Evolutionary conservation across 2,329 filamentous ascomycete genomes (phyloP).

Genomic region (Polychaeton citri): DNA sequence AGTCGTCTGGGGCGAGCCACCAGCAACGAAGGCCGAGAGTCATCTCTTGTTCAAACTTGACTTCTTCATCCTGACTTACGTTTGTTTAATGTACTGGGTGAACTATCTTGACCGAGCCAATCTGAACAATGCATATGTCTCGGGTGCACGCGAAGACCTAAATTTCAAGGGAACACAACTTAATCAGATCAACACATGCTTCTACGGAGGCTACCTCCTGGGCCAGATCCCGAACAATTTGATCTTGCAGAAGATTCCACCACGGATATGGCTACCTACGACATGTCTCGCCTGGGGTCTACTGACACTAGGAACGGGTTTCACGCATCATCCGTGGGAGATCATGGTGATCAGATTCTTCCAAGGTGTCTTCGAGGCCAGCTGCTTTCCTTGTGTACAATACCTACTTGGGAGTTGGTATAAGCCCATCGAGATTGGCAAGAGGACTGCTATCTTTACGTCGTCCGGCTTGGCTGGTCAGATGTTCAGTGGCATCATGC

Average conservation of each 20-base stretch:
- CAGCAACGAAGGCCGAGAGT: conserved; percentile 12
- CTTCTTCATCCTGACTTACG: conserved; percentile 22
- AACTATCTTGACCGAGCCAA: conserved; percentile 37
- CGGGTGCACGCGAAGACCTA: conserved; percentile 40
- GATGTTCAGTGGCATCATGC: conserved; percentile 48
- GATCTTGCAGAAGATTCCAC: conserved; percentile 49
- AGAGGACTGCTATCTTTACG: conserved; percentile 48
- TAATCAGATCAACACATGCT: conserved; percentile 26
- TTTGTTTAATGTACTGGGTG: conserved; percentile 26
- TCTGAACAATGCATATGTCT: conserved; percentile 42
- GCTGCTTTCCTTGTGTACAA: conserved; percentile 15
- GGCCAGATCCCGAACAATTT: conserved; percentile 51
- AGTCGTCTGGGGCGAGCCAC: conserved; percentile 14
- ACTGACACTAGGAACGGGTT: conserved; percentile 41
- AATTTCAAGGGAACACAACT: conserved; percentile 36
- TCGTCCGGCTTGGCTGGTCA: conserved; percentile 46
- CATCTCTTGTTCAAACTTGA: conserved; percentile 17
- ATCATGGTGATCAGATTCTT: conserved; percentile 48
- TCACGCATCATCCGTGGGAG: conserved; percentile 35
- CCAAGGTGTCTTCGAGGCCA: conserved; percentile 20
- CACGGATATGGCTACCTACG: conserved; percentile 37
- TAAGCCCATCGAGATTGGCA: conserved; percentile 38
- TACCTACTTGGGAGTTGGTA: conserved; percentile 15
- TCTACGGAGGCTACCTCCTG: conserved; percentile 29
- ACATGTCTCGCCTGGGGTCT: conserved; percentile 46